These are phyloP conservation scores for Colletotrichum endophyticum DNA, from an alignment of 2,329 filamentous ascomycete genomes.

Conservation along the genomic window DNA sequence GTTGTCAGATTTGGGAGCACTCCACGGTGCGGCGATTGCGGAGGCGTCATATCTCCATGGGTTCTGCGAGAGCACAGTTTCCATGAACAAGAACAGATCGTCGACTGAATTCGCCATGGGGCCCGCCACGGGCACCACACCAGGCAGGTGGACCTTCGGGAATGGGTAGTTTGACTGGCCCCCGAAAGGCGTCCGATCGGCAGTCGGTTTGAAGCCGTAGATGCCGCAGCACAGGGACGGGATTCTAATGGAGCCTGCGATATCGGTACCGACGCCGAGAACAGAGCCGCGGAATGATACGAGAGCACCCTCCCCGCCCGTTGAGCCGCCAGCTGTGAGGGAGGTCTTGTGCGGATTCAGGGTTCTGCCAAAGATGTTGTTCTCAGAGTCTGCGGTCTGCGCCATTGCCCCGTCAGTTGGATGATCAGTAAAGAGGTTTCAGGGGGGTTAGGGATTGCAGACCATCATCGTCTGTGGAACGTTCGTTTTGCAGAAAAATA, in stretches of 20 bases:
- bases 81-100: constrained; percentile 45
- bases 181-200: constrained; percentile 29
- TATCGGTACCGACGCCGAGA: constrained; percentile 46
- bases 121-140: constrained; percentile 43
- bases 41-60: constrained; percentile 51
- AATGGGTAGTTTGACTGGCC: constrained; percentile 4
- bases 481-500: constrained; percentile 75
- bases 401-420: background rate
- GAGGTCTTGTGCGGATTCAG: constrained; percentile 67
- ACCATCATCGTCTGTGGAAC: constrained; percentile 63
- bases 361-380: constrained; percentile 49
- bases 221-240: constrained; percentile 48
- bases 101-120: constrained; percentile 45
- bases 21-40: constrained; percentile 51
- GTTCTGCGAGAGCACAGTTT: constrained; percentile 38
- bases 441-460: background rate
- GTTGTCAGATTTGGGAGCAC: constrained; percentile 24
- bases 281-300: constrained; percentile 45
- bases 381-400: constrained; percentile 67
- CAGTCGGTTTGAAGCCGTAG: constrained; percentile 47
- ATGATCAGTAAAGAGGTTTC: too few species aligned
- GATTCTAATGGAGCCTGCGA: constrained; percentile 47
- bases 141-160: constrained; percentile 15
- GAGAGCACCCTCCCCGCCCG: constrained; percentile 59
- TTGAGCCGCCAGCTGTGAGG: constrained; percentile 67